These are phyloP conservation scores for Chaetomidium leptoderma DNA, from an alignment of 495 filamentous ascomycete species.

Conservation along the genomic window DNA sequence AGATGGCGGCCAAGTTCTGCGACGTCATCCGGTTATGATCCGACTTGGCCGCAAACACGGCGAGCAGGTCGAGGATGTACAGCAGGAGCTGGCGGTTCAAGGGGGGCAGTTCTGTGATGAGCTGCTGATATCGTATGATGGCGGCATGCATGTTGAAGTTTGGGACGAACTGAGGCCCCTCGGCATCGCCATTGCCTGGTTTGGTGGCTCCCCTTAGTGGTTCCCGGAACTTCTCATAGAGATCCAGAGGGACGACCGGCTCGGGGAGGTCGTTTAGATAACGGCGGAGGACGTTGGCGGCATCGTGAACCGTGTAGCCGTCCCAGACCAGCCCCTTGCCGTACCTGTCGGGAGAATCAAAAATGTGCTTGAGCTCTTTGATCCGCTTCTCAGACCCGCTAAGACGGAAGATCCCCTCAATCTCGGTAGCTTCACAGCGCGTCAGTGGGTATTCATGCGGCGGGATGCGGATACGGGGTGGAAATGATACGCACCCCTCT, in stretches of 20 bases:
- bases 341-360: constrained; percentile 93
- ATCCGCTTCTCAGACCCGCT: constrained; percentile 97
- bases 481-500: constrained; percentile 69
- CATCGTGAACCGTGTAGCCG: constrained; percentile 98
- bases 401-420: constrained; percentile 95
- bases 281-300: constrained; percentile 89
- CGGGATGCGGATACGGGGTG: not conserved
- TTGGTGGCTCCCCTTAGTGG: constrained; percentile 74
- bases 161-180: constrained; percentile 52
- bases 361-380: constrained; percentile 86
- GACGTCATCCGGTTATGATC: constrained; percentile 97
- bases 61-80: constrained; percentile 96
- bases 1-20: constrained; percentile 92
- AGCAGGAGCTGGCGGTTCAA: constrained; percentile 92
- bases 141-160: constrained; percentile 73
- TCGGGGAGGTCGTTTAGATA: constrained; percentile 94
- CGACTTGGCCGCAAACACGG: constrained; percentile 95
- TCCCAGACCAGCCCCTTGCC: constrained; percentile 96
- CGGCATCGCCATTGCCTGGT: constrained; percentile 60
- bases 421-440: constrained; percentile 68
- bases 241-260: constrained; percentile 90
- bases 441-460: constrained; percentile 16
- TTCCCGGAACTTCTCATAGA: constrained; percentile 86
- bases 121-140: constrained; percentile 75
- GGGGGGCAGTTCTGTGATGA: constrained; percentile 89